Percentiles rank a stretch among this genome's conserved stretches.
Conservation (phyloP, 2,329 filamentous ascomycete genomes). For the Albifimbria verrucaria region DNA sequence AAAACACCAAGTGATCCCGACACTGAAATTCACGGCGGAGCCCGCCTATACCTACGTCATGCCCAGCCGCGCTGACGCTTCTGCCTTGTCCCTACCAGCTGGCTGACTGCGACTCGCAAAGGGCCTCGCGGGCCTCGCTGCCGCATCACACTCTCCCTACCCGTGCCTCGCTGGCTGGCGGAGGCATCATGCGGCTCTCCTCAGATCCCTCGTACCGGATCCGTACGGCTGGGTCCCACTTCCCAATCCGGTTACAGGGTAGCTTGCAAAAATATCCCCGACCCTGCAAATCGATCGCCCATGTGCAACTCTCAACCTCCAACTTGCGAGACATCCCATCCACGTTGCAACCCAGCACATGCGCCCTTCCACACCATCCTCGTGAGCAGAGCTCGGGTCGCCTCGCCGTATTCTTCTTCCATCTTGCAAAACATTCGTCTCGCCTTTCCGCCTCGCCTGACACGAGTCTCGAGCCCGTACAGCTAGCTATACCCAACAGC, state of each 20-base stretch:
- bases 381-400: background rate
- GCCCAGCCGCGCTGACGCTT: too few species aligned
- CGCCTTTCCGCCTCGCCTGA: background rate
- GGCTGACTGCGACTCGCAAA: too few species aligned
- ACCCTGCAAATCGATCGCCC: background rate
- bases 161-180: background rate
- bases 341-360: background rate
- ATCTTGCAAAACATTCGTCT: background rate
- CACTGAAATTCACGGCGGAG: too few species aligned
- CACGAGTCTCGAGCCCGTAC: background rate
- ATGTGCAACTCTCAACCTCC: background rate
- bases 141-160: background rate
- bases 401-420: background rate
- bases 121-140: background rate
- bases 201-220: background rate
- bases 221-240: background rate
- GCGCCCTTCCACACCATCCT: background rate
- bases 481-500: background rate
- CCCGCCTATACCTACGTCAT: too few species aligned
- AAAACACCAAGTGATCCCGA: too few species aligned
- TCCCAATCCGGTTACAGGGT: background rate
- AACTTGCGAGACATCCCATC: background rate
- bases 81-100: too few species aligned
- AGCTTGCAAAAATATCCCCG: too few species aligned
- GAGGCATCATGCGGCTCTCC: constrained; percentile 3